Evolutionary conservation across 495 filamentous ascomycete genomes (phyloP), one percentile per base, ranked within the genome.

Genomic region (Aspergillus incahuasiensis): DNA sequence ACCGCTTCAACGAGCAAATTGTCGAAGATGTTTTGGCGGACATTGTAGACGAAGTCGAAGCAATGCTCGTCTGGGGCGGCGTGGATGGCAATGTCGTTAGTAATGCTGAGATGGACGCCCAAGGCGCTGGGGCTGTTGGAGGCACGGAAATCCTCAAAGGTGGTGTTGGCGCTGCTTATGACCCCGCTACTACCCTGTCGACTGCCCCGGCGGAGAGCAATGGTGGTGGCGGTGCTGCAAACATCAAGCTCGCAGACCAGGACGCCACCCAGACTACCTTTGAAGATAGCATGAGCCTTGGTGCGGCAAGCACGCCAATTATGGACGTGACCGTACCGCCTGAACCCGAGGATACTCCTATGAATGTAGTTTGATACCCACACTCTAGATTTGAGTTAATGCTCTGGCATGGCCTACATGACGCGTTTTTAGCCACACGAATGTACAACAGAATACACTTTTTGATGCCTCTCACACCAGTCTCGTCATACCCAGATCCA

Each of bases 11-110:
- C 62, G 94, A 97, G 68, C 92, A 97, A 74, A 92, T 97, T 58
- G 92, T 87, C 3, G 95, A 99, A 71, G 95, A 97, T 65, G 80
- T 97, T 7, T 75, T 92, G 35, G 96, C 90, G 62, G 92, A 97
- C 68, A 79, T 97, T 34, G 78, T 96, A 15, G 95, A 98, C 67
- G 92, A 97, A 68, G 86, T 92, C 43, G 89, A 92, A 44, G 75
- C 75, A 16, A 78, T 78, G 75, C 64, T 72, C 16, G 67, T 74
- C 8, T 78, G 75, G 75, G 71, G 75, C 18, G 70, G 69, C n/a
- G 61, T 73, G 19, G 70, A 76, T 32, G 69, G 69, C 25, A 63
- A 75, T 38, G 62, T 75, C 20, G 68, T 75, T 34, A 61, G 57
- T 13, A 71, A 70, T 39, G 57, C 64, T 1, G 66, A 68, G 32